Conservation (phyloP, 768 basidiomycete species). For the Leccinum rimulosum region DNA sequence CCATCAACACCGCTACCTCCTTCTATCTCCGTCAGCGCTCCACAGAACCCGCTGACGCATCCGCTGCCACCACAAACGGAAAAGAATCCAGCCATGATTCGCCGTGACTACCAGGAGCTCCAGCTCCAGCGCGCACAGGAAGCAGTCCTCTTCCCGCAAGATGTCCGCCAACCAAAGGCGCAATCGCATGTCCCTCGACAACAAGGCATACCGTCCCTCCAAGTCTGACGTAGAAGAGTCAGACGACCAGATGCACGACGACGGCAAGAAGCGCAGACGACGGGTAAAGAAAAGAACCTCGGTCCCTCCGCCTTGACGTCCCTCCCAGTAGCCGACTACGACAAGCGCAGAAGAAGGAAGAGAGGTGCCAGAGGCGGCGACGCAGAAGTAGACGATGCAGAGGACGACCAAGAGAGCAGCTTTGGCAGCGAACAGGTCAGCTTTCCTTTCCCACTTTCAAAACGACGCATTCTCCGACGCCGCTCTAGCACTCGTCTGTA, state of each 20-base stretch:
- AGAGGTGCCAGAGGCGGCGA: slow-evolving; percentile 42
- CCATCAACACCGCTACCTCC: slow-evolving; percentile 49
- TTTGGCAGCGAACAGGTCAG: slow-evolving; percentile 42
- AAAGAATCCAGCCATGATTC: slow-evolving; percentile 64
- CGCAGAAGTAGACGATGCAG: slow-evolving; percentile 37
- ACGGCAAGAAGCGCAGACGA: slow-evolving; percentile 50
- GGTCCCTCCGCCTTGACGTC: slow-evolving; percentile 57
- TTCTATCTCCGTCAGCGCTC: slow-evolving; percentile 67
- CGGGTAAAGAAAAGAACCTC: slow-evolving; percentile 47
- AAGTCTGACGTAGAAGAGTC: slow-evolving; percentile 64
- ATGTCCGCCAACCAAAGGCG: slow-evolving; percentile 41
- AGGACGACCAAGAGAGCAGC: slow-evolving; percentile 47
- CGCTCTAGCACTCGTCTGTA: slow-evolving; percentile 24
- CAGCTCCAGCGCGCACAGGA: slow-evolving; percentile 26
- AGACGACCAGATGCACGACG: slow-evolving; percentile 57
- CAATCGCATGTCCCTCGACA: slow-evolving; percentile 69
- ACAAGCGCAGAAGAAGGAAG: slow-evolving; percentile 58
- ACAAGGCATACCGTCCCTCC: slow-evolving; percentile 77
- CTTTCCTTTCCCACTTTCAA: slow-evolving; percentile 20
- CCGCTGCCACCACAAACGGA: slow-evolving; percentile 39
- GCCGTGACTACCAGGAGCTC: slow-evolving; percentile 52
- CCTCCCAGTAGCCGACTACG: slow-evolving; percentile 65
- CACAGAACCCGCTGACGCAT: slow-evolving; percentile 47
- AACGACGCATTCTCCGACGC: slow-evolving; percentile 6
- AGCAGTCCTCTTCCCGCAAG: slow-evolving; percentile 33